These are phyloP conservation scores for Cladobotryum protrusum DNA, from an alignment of 2,329 filamentous ascomycete genomes.

Conservation along the genomic window DNA sequence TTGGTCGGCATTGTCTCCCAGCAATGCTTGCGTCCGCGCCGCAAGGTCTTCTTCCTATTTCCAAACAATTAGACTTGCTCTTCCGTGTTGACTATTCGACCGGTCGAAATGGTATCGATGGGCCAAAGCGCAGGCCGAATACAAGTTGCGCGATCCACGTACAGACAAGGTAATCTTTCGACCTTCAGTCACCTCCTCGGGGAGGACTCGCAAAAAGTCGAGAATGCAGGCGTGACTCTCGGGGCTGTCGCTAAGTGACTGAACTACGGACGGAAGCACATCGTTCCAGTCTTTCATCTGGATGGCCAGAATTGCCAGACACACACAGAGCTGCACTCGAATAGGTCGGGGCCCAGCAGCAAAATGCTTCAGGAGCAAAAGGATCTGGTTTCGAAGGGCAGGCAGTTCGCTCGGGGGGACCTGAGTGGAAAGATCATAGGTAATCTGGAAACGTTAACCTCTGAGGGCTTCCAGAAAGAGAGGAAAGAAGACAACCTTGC, in stretches of 20 bases:
- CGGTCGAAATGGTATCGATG: conserved; percentile 29
- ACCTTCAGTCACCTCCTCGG: conserved; percentile 98
- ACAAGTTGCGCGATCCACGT: conserved; percentile 60
- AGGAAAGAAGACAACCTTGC: conserved; percentile 63
- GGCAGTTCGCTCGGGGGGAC: conserved; percentile 69
- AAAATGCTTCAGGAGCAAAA: conserved; percentile 74
- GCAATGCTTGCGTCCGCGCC: conserved; percentile 76
- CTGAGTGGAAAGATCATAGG: conserved; percentile 85
- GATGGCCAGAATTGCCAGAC: conserved; percentile 87
- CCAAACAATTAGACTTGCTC: conserved; percentile 32
- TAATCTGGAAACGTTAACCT: conserved; percentile 57
- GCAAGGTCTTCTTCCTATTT: conserved; percentile 91
- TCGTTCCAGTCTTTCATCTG: conserved; percentile 96
- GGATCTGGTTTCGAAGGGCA: conserved; percentile 74
- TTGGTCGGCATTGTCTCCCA: conserved; percentile 83
- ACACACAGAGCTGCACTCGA: conserved; percentile 88
- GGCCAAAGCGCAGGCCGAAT: conserved; percentile 34
- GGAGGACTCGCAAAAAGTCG: conserved; percentile 93
- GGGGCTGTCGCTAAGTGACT: conserved; percentile 67
- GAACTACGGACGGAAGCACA: conserved; percentile 75
- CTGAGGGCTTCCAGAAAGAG: not conserved
- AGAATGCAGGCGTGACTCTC: conserved; percentile 81
- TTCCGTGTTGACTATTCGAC: conserved; percentile 18
- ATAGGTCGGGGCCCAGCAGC: conserved; percentile 77
- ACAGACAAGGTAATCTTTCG: conserved; percentile 99